Conservation (phyloP, 2,329 filamentous ascomycete species). For the Nigrograna mackinnonii region DNA sequence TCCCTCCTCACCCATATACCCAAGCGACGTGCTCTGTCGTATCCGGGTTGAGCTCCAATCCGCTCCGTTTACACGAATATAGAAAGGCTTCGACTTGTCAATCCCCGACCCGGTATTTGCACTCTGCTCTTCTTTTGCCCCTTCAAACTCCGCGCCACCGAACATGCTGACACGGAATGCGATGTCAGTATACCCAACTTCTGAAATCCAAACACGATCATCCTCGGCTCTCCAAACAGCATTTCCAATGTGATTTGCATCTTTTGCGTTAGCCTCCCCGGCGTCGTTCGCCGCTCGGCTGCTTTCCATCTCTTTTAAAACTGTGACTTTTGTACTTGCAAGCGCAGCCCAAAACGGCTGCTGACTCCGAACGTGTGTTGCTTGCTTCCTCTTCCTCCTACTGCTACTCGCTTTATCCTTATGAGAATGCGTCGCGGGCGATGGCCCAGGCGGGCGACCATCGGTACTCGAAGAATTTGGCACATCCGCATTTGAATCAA, state of each 20-base stretch:
- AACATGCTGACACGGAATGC: conserved; percentile 75
- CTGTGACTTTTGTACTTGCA: conserved; percentile 94
- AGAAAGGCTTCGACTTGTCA: conserved; percentile 75
- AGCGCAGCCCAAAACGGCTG: conserved; percentile 94
- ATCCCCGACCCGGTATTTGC: conserved; percentile 54
- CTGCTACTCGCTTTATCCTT: conserved; percentile 66
- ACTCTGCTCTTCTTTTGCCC: conserved; percentile 38
- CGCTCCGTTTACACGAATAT: conserved; percentile 76
- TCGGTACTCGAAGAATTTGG: conserved; percentile 48
- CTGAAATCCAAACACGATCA: conserved; percentile 79
- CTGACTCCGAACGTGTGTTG: conserved; percentile 84
- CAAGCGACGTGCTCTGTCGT: conserved; percentile 52
- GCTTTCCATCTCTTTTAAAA: conserved; percentile 79
- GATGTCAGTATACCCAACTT: conserved; percentile 77
- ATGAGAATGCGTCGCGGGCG: conserved; percentile 56
- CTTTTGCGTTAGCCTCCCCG: conserved; percentile 73
- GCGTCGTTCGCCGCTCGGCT: conserved; percentile 76
- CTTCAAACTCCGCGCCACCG: conserved; percentile 46
- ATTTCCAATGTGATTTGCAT: conserved; percentile 77
- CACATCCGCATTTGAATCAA: conserved; percentile 55
- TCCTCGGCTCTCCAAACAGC: conserved; percentile 71
- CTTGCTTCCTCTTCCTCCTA: conserved; percentile 89
- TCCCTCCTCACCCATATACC: conserved; percentile 48
- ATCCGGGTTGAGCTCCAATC: conserved; percentile 80
- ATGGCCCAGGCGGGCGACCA: conserved; percentile 53